Evolutionary conservation across 1,284 basidiomycete species (phyloP), one percentile per base, ranked within the genome.

Genomic region (Pseudozyma tsukubaensis): DNA sequence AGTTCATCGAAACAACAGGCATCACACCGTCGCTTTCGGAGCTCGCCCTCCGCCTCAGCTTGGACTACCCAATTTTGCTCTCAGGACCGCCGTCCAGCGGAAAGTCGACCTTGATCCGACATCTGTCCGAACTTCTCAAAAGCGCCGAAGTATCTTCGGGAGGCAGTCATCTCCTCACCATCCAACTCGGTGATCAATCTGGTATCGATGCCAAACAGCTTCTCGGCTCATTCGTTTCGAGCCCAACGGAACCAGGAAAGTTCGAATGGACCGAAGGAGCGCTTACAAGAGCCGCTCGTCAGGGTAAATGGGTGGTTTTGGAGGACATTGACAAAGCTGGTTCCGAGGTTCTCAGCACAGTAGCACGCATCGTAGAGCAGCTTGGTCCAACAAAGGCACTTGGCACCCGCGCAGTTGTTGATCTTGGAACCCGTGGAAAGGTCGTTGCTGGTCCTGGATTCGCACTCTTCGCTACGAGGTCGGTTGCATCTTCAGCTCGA

Each of bases 231-330:
- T 97, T 98, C 69, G 88, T 94, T 3, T 97, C 96, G 1, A 97
- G 95, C 0, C 88, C 92, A 0, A 91, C 89, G 1, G 89, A 90
- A 42, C 91, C 94, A 0, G 97, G 97, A 11, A 91, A 91, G 0
- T 99, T 99, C 78, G 93, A 96, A 80, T 99, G 95, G 92, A 92
- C 92, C 83, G 95, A 99, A 77, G 97, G 97, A 12, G 92, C 95
- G 0, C 87, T 99, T 48, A 91, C 96, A 7, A 92, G 92, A 49
- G 92, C 96, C 0, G 92, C 99, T 87, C 89, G 90, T 44, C 90
- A 93, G 75, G 97, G 97, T 13, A 90, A 91, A 81, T 99, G 97
- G 96, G 88, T 99, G 2, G 90, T 99, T 2, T 89, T 99, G 47
- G 92, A 97, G 82, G 94, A 98, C 81, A 90, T 99, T 50, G 97